Percentiles rank a stretch among this genome's conserved stretches.
Conservation (phyloP, 345 rosid species). For the Excoecaria cochinchinensis region DNA sequence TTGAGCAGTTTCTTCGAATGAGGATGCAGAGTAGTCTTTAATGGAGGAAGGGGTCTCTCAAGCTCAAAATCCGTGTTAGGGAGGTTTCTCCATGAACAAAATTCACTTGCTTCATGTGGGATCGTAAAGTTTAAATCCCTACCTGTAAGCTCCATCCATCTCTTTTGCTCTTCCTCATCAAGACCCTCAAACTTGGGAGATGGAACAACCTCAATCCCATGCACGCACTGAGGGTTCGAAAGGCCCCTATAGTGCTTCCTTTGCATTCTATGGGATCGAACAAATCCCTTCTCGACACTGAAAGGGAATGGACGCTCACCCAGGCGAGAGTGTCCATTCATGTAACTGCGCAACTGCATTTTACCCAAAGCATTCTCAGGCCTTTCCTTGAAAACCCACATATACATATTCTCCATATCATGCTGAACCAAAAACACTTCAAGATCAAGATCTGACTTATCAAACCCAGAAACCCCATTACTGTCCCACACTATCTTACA, state of each 20-base stretch:
- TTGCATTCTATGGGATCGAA: conserved; percentile 95
- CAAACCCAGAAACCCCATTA: conserved; percentile 74
- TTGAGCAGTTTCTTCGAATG: conserved; percentile 29
- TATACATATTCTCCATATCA: conserved; percentile 99
- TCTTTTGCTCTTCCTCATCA: conserved; percentile 29
- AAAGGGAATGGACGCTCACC: conserved; percentile 91
- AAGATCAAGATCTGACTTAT: conserved; percentile 79
- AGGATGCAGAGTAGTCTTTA: conserved; percentile 13
- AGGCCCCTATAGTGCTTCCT: conserved; percentile 95
- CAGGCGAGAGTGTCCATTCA: conserved; percentile 97
- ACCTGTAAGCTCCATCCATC: conserved; percentile 33
- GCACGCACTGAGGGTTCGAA: conserved; percentile 94
- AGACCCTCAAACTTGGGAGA: conserved; percentile 50
- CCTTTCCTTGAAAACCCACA: conserved; percentile 98
- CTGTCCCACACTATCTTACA: conserved; percentile 37
- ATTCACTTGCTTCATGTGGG: conserved; percentile 27
- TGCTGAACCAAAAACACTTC: conserved; percentile 94
- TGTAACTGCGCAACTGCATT: conserved; percentile 97
- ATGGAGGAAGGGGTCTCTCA: conserved; percentile 21
- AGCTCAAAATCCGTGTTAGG: conserved; percentile 35
- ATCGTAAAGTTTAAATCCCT: conserved; percentile 23
- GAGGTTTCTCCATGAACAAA: conserved; percentile 28
- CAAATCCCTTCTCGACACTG: conserved; percentile 88
- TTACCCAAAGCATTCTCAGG: conserved; percentile 97
- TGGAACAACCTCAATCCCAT: conserved; percentile 79